phyloP scores from a whole-genome alignment of 1,284 basidiomycete genomes.

The Phylloporus gajari region DNA sequence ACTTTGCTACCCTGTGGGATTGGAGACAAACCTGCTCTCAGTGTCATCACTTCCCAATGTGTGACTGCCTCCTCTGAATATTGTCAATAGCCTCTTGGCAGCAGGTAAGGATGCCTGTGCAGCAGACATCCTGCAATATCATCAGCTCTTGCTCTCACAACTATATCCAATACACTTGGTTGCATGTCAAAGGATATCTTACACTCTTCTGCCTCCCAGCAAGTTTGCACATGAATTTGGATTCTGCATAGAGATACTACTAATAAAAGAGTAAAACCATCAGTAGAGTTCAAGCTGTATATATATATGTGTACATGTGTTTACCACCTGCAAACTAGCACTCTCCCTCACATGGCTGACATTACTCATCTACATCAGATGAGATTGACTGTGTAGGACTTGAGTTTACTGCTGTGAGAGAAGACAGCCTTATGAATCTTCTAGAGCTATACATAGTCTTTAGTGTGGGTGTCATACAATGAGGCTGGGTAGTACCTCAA shows the following conservation, averaged over 20 bases:
- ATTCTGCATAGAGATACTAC: slow-evolving; percentile 91
- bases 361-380: slow-evolving; percentile 53
- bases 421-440: slow-evolving; percentile 35
- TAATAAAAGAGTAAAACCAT: slow-evolving; percentile 45
- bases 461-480: neutral
- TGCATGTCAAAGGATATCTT: slow-evolving; percentile 85
- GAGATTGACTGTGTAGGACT: slow-evolving; percentile 25
- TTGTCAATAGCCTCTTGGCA: slow-evolving; percentile 7
- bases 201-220: slow-evolving; percentile 77
- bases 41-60: slow-evolving; percentile 89
- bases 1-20: slow-evolving; percentile 60
- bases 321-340: slow-evolving; percentile 90
- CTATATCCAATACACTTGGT: slow-evolving; percentile 67
- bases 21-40: slow-evolving; percentile 77
- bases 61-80: slow-evolving; percentile 80
- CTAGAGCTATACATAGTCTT: slow-evolving; percentile 18
- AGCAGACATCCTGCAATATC: slow-evolving; percentile 34
- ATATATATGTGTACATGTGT: slow-evolving; percentile 65
- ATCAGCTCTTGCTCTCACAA: slow-evolving; percentile 9
- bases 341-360: slow-evolving; percentile 58
- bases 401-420: slow-evolving; percentile 23
- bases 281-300: neutral
- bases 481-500: slow-evolving; percentile 16
- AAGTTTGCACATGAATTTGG: slow-evolving; percentile 65
- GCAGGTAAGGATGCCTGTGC: slow-evolving; percentile 36